Percentiles rank a stretch among this genome's conserved stretches.
Evolutionary conservation across 495 filamentous ascomycete species (phyloP).

Genomic region (Penicillium riverlandense): DNA sequence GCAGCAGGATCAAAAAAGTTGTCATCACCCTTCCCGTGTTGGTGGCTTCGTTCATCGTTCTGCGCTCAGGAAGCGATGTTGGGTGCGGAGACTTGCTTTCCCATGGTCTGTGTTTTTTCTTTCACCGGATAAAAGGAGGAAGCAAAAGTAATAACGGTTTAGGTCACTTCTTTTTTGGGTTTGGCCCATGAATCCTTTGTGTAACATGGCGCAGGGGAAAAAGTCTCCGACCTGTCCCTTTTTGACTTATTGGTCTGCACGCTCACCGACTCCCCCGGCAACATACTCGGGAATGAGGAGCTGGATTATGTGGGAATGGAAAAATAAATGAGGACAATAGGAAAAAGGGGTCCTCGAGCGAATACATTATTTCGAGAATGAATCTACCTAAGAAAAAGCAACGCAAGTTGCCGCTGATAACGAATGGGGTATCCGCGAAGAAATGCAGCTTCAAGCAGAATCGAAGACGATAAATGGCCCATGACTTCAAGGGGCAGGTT

Average conservation of each 20-base stretch:
- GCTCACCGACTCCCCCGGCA: neutral
- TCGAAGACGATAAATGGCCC: neutral
- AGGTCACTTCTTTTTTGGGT: too few species aligned
- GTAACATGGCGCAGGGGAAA: neutral
- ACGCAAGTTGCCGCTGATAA: neutral
- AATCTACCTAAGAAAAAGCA: neutral
- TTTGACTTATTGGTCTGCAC: neutral
- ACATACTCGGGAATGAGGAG: neutral
- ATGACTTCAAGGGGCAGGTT: neutral
- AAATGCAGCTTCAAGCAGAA: neutral
- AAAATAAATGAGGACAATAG: neutral
- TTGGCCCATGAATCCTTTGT: too few species aligned
- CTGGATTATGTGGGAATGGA: neutral
- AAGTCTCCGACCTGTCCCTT: conserved; percentile 5
- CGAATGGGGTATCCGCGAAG: neutral
- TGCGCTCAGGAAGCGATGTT: too few species aligned
- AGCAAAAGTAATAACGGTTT: too few species aligned
- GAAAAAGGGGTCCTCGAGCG: too few species aligned
- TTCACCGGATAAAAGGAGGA: too few species aligned
- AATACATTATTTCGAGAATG: too few species aligned
- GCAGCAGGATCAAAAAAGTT: too few species aligned
- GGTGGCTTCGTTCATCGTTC: too few species aligned
- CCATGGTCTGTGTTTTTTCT: too few species aligned
- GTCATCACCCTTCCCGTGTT: too few species aligned
- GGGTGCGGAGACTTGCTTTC: too few species aligned